A percentile compares a stretch with the other conserved stretches of the same genome.
phyloP scores from a whole-genome alignment of 768 basidiomycete genomes.

The Neoboletus magnificus region DNA sequence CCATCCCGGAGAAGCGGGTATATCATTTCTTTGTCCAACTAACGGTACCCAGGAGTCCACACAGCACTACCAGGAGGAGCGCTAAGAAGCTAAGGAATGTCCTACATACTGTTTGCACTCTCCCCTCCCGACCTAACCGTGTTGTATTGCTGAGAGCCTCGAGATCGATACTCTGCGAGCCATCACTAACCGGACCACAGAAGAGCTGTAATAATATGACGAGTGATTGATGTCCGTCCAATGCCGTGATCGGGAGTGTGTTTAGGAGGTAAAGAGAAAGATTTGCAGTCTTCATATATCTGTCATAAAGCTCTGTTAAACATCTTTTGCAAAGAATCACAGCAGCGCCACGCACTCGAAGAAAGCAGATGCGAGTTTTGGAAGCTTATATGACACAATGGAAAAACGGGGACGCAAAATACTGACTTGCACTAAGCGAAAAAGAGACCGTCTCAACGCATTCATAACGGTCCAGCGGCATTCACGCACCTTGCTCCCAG shows the following conservation, averaged over 20 bases:
- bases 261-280: slow-evolving; percentile 83
- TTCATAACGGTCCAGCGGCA: neutral
- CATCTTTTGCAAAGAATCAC: neutral
- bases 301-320: slow-evolving; percentile 22
- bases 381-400: slow-evolving; percentile 26
- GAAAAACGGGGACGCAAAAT: slow-evolving; percentile 39
- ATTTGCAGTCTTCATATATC: slow-evolving; percentile 63
- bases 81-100: slow-evolving; percentile 20
- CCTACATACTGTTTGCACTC: slow-evolving; percentile 13
- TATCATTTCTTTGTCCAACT: slow-evolving; percentile 19
- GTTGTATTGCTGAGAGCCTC: slow-evolving; percentile 14
- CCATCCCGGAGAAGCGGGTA: neutral
- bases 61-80: slow-evolving; percentile 18
- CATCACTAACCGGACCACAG: neutral
- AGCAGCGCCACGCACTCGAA: slow-evolving; percentile 48
- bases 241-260: slow-evolving; percentile 63
- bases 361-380: slow-evolving; percentile 32
- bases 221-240: slow-evolving; percentile 71
- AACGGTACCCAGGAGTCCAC: slow-evolving; percentile 19
- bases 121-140: slow-evolving; percentile 4
- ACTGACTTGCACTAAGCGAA: slow-evolving; percentile 49
- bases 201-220: slow-evolving; percentile 28
- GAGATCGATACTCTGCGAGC: slow-evolving; percentile 14
- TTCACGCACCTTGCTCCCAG: slow-evolving; percentile 56
- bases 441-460: neutral